Evolutionary conservation across 345 rosid species (phyloP).

Genomic region (Citrus reticulata): DNA sequence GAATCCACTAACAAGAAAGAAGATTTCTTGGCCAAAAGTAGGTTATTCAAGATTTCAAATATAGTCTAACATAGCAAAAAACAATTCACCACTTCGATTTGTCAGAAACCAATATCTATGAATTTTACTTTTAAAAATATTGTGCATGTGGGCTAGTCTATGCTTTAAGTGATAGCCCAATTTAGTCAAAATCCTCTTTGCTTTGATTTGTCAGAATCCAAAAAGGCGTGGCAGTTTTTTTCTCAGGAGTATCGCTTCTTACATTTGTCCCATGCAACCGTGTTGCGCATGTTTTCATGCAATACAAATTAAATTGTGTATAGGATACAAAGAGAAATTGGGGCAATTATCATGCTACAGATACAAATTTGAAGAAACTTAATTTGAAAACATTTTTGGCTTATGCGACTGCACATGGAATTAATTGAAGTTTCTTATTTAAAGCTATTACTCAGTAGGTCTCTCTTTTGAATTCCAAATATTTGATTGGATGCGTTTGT

Average conservation of each 20-base stretch:
- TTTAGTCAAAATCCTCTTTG: too few relatives aligned
- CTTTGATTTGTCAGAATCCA: not conserved
- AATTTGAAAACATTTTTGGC: not conserved
- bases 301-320: not conserved
- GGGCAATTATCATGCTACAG: not conserved
- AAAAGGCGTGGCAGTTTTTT: not conserved
- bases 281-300: not conserved
- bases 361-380: not conserved
- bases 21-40: too few relatives aligned
- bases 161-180: not conserved
- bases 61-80: not conserved
- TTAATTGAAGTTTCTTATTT: too few relatives aligned
- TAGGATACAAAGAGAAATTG: not conserved
- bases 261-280: not conserved
- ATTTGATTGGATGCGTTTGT: not conserved
- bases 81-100: not conserved
- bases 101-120: not conserved
- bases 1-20: too few relatives aligned
- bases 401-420: not conserved
- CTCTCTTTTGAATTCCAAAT: not conserved
- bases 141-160: not conserved
- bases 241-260: not conserved
- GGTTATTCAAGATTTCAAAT: not conserved
- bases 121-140: not conserved
- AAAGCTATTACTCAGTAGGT: too few relatives aligned